Conservation (phyloP, 129 eudicot species). For the Arctium minus region DNA sequence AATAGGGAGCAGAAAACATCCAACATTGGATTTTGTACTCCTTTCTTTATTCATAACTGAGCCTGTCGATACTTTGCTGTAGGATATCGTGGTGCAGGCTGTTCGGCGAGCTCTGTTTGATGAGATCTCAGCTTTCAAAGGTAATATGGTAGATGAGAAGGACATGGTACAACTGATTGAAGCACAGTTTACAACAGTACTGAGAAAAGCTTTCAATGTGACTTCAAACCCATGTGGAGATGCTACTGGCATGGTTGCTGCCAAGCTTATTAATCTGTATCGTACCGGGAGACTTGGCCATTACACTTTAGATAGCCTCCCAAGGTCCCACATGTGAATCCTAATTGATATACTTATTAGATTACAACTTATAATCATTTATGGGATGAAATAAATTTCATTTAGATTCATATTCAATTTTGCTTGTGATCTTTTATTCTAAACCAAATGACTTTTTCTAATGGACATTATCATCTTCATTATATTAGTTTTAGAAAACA, state of each 20-base stretch:
- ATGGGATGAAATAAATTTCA: background rate
- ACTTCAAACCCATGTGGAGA: constrained; percentile 32
- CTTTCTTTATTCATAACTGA: background rate
- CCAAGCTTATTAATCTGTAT: constrained; percentile 61
- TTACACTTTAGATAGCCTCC: constrained; percentile 53
- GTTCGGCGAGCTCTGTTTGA: constrained; percentile 56
- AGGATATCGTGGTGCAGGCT: constrained; percentile 58
- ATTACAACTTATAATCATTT: background rate
- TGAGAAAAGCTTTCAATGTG: constrained; percentile 47
- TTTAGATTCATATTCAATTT: background rate
- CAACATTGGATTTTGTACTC: background rate
- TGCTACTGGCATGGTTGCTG: constrained; percentile 36
- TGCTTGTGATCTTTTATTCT: background rate
- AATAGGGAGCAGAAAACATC: background rate
- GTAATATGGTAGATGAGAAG: constrained; percentile 37
- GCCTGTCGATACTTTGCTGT: background rate
- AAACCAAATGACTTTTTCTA: too few species aligned
- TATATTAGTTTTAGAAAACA: too few species aligned
- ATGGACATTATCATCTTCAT: too few species aligned
- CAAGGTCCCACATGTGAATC: background rate
- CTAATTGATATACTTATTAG: background rate
- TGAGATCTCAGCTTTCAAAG: constrained; percentile 43
- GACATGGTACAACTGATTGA: constrained; percentile 43
- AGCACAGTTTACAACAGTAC: constrained; percentile 25
- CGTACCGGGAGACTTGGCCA: constrained; percentile 91